These are phyloP conservation scores for Pilobolus umbonatus DNA, from an alignment of 192 early-diverging fungal species.

Conservation along the genomic window DNA sequence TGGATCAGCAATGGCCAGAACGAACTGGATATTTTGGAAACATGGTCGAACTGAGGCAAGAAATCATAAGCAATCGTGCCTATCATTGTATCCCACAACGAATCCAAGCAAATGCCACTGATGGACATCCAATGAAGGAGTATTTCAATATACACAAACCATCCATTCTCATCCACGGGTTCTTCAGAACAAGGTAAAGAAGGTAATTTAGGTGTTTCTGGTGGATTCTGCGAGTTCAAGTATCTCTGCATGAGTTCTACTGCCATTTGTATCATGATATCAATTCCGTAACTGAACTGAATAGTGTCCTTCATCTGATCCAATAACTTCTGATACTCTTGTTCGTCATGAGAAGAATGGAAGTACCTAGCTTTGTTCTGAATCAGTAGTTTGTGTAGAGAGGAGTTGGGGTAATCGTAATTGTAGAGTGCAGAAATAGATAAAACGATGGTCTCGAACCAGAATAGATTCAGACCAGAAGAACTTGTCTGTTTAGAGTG, in stretches of 20 bases:
- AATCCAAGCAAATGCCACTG: constrained; percentile 16
- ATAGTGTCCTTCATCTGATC: constrained; percentile 14
- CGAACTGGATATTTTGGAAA: constrained; percentile 6
- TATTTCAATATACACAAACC: constrained; percentile 45
- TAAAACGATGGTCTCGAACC: constrained; percentile 42
- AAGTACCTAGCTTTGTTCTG: not conserved
- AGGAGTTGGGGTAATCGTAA: constrained; percentile 36
- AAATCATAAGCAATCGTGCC: constrained; percentile 8
- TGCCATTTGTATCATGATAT: constrained; percentile 21
- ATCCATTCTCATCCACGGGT: constrained; percentile 15
- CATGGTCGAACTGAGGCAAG: not conserved
- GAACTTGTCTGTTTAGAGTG: not conserved
- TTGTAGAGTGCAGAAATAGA: constrained; percentile 45
- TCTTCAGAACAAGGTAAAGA: not conserved
- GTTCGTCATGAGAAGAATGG: not conserved
- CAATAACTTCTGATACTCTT: not conserved
- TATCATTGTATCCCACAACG: constrained; percentile 22
- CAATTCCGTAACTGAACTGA: constrained; percentile 18
- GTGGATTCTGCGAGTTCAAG: not conserved
- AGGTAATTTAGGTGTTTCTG: not conserved
- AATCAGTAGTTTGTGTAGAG: constrained; percentile 3
- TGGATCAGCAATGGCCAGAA: constrained; percentile 23
- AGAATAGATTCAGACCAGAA: constrained; percentile 23
- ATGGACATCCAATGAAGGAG: constrained; percentile 50
- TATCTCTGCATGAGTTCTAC: constrained; percentile 17